Base-by-base conservation (phyloP, 805 yeast genomes). In the Debaryomyces prosopidis region DNA sequence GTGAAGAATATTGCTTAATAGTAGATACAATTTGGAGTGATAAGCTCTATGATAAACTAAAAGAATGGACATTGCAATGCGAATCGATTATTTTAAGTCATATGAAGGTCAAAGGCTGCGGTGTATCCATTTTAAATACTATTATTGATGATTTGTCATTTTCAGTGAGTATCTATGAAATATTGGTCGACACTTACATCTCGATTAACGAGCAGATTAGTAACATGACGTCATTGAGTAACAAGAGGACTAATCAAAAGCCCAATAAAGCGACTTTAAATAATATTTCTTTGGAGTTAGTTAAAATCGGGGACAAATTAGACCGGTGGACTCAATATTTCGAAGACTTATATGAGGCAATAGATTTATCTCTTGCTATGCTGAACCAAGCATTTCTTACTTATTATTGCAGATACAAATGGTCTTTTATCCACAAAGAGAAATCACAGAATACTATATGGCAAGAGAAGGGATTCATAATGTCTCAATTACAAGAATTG, bases 261-360 rank as follows among this genome's bases (percentile, higher is more conserved):
- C 61, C 56, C 28, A 57, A 26, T 57, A 69, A 51, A 58, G 58
- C 50, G 3, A 45, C 43, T 6, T 48, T 65, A 18, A 69, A 63
- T 43, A 75, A 71, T 3, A 46, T 71, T 2, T 68, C 71, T n/a
- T 57, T 70, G 3, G 68, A 65, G 11, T 64, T 75, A 38, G 59
- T 65, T 15, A 63, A 66, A 30, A 43, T 82, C 0, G 65, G 66
- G 5, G 71, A 66, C 17, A 69, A 80, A 44, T 58, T 84, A 4
- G 54, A 60, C 2, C 67, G 73, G 36, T 85, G 91, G 91, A 46
- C 60, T 1, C 43, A 50, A 1, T 39, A 72, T 11, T 52, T 77
- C n/a, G 63, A 65, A 2, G 67, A 62, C 26, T 45, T 56, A 9
- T 48, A 63, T 32, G 49, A 50, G 9, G 16, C 42, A 6, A 18